Conservation (phyloP, 2,329 filamentous ascomycete genomes). For the Nothophaeocryptopus gaeumannii region DNA sequence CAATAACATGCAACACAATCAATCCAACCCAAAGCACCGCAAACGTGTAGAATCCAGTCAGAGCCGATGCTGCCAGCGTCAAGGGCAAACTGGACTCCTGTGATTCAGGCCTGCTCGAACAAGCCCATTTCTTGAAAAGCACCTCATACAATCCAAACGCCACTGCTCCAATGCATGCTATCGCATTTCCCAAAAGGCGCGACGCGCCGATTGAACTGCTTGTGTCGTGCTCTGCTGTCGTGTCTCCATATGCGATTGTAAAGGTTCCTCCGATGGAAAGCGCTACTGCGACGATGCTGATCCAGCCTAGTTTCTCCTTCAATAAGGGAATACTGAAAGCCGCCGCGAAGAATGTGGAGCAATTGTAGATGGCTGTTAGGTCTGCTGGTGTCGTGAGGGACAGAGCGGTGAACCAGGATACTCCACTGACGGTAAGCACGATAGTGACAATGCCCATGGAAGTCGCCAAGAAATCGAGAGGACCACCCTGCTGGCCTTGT, state of each 20-base stretch:
- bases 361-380: slow-evolving; percentile 37
- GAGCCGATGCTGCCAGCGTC: slow-evolving; percentile 31
- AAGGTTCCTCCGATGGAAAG: slow-evolving; percentile 35
- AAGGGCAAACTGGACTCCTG: slow-evolving; percentile 29
- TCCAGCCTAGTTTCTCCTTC: slow-evolving; percentile 29
- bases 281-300: slow-evolving; percentile 29
- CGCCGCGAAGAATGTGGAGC: slow-evolving; percentile 36
- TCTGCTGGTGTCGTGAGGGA: slow-evolving; percentile 34
- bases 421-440: slow-evolving; percentile 31
- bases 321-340: slow-evolving; percentile 33
- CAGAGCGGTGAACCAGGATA: slow-evolving; percentile 33
- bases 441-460: slow-evolving; percentile 32
- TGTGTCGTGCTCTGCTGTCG: slow-evolving; percentile 25
- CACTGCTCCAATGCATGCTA: slow-evolving; percentile 32
- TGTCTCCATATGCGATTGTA: slow-evolving; percentile 36
- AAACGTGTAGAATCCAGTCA: slow-evolving; percentile 35
- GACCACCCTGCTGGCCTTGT: slow-evolving; percentile 26
- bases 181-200: slow-evolving; percentile 31
- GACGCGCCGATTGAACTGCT: slow-evolving; percentile 26
- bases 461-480: slow-evolving; percentile 31
- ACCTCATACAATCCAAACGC: slow-evolving; percentile 37
- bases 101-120: slow-evolving; percentile 26
- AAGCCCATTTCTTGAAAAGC: slow-evolving; percentile 37
- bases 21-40: slow-evolving; percentile 30
- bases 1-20: slow-evolving; percentile 30